Conservation (phyloP, 805 yeast species). For the Candida vaughaniae region DNA sequence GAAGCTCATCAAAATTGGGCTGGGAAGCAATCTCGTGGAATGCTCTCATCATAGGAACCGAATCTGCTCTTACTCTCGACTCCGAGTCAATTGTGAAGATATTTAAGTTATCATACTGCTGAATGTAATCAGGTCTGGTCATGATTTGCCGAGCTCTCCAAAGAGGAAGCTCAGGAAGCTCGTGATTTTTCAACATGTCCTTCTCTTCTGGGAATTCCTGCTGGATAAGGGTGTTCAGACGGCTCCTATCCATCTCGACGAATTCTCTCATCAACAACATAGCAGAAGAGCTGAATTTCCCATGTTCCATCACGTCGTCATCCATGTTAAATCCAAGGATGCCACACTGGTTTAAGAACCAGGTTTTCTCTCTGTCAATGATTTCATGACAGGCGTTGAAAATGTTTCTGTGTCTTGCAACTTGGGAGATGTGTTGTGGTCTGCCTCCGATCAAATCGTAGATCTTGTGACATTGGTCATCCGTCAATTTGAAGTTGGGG, state of each 20-base stretch:
- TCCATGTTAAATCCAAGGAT: conserved; percentile 77
- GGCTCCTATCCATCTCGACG: conserved; percentile 61
- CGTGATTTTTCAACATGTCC: conserved; percentile 39
- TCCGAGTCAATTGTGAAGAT: conserved; percentile 76
- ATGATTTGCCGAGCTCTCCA: conserved; percentile 84
- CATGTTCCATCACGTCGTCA: conserved; percentile 84
- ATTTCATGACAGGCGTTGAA: conserved; percentile 63
- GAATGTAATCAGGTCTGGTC: conserved; percentile 83
- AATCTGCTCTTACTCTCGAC: conserved; percentile 74
- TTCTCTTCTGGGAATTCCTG: conserved; percentile 30
- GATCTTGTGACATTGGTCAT: conserved; percentile 47
- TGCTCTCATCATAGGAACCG: conserved; percentile 88
- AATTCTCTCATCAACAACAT: conserved; percentile 70
- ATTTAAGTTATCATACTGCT: conserved; percentile 69
- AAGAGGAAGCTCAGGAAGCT: conserved; percentile 69
- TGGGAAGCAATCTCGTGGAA: conserved; percentile 73
- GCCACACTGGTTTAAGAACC: conserved; percentile 85
- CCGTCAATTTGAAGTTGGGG: conserved; percentile 38
- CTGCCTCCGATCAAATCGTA: conserved; percentile 79
- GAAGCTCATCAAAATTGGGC: conserved; percentile 66
- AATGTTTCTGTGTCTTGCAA: conserved; percentile 57
- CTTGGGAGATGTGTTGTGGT: conserved; percentile 77
- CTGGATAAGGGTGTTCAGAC: conserved; percentile 26
- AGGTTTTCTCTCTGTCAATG: conserved; percentile 77
- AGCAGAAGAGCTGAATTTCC: conserved; percentile 72